Conservation (phyloP, 805 yeast genomes). For the Hanseniaspora lindneri region DNA sequence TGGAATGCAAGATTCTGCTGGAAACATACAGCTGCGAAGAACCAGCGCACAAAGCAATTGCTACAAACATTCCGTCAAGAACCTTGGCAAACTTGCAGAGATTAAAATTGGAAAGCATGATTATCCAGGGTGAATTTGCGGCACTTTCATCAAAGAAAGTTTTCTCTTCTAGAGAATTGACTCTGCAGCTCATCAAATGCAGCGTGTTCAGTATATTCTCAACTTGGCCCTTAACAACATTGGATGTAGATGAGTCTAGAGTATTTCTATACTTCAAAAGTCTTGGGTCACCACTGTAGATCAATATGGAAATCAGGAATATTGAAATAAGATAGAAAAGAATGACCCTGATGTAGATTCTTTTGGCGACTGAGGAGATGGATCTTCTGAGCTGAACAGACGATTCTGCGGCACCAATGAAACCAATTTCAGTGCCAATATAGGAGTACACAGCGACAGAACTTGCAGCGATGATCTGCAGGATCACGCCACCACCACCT, state of each 20-base stretch:
- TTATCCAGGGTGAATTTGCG: conserved; percentile 48
- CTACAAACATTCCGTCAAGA: conserved; percentile 39
- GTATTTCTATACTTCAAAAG: conserved; percentile 36
- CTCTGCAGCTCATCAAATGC: conserved; percentile 16
- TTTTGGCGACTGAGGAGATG: conserved; percentile 57
- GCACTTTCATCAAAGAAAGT: conserved; percentile 26
- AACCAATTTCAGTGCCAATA: conserved; percentile 67
- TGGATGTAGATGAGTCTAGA: not conserved
- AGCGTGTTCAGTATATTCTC: not conserved
- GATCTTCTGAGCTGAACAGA: conserved; percentile 64
- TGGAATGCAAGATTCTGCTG: conserved; percentile 43
- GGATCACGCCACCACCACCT: conserved; percentile 46
- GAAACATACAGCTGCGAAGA: conserved; percentile 46
- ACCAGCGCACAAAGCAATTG: conserved; percentile 45
- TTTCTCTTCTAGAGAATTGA: not conserved
- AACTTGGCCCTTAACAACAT: conserved; percentile 1
- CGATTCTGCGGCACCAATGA: conserved; percentile 63
- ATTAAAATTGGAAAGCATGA: conserved; percentile 45
- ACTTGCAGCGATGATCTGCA: conserved; percentile 48
- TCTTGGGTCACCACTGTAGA: conserved; percentile 67
- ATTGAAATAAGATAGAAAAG: conserved; percentile 54
- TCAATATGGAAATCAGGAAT: conserved; percentile 54
- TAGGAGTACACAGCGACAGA: conserved; percentile 58
- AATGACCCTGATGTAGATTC: conserved; percentile 58
- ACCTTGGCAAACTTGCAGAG: conserved; percentile 38